Percentiles rank a stretch among this genome's conserved stretches.
Evolutionary conservation across 2,329 filamentous ascomycete species (phyloP).

Genomic region (Fusarium foetens): DNA sequence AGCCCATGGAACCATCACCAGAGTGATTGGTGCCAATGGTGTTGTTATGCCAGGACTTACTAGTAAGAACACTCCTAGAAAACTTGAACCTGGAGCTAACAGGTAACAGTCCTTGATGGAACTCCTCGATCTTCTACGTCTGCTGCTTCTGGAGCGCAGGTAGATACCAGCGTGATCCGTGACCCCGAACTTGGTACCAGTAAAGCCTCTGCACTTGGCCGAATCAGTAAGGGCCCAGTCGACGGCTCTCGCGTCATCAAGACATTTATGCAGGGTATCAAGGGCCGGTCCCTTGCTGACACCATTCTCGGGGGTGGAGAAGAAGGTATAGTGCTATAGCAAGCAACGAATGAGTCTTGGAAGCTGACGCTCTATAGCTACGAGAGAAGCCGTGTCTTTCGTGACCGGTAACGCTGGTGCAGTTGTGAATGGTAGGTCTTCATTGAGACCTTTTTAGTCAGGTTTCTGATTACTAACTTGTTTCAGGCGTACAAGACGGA

Average conservation of each 20-base stretch:
- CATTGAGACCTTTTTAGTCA: background rate
- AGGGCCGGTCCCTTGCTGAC: background rate
- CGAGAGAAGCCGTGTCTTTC: constrained; percentile 2
- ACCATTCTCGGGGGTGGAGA: constrained; percentile 1
- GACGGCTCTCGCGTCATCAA: background rate
- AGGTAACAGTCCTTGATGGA: background rate
- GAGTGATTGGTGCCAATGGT: constrained; percentile 5
- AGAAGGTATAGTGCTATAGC: background rate
- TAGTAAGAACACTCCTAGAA: background rate
- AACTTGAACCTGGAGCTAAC: background rate
- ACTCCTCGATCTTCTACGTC: constrained; percentile 4
- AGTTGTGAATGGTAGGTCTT: background rate
- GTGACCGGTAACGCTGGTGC: constrained; percentile 6
- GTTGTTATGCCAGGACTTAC: constrained; percentile 11
- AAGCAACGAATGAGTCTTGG: accelerated
- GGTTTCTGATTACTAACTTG: background rate
- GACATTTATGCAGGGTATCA: background rate
- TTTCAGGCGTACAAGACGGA: background rate
- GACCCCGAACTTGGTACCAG: background rate
- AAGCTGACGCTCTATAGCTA: background rate
- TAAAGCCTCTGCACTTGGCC: background rate
- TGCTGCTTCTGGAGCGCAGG: background rate
- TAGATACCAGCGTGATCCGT: constrained; percentile 10
- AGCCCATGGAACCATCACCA: constrained; percentile 8
- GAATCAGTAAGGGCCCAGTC: constrained; percentile 4